phyloP scores from a whole-genome alignment of 1,284 basidiomycete species.

The Xerocomus amazonicus region DNA sequence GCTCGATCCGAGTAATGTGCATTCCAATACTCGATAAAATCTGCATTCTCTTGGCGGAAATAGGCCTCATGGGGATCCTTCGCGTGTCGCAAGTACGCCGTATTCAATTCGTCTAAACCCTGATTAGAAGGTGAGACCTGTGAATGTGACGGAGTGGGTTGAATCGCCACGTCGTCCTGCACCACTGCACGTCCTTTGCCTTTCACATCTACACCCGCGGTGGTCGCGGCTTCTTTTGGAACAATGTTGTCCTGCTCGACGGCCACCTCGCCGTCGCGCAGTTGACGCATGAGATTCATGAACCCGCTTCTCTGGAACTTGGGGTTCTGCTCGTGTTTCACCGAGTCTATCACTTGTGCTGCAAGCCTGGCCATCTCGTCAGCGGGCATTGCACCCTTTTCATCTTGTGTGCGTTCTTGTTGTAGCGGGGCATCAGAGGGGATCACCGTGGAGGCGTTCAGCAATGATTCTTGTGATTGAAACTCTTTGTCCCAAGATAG shows the following conservation, averaged over 20 bases:
- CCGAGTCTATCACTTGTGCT: constrained; percentile 64
- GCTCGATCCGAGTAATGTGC: constrained; percentile 27
- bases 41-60: constrained; percentile 68
- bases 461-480: constrained; percentile 47
- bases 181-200: constrained; percentile 59
- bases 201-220: constrained; percentile 45
- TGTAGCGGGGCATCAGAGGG: constrained; percentile 3
- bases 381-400: constrained; percentile 23
- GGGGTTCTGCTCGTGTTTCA: constrained; percentile 69
- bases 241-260: constrained; percentile 83
- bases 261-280: constrained; percentile 81
- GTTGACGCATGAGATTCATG: constrained; percentile 80
- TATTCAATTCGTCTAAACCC: constrained; percentile 22
- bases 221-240: constrained; percentile 37
- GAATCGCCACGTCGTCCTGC: constrained; percentile 3
- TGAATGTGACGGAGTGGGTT: constrained; percentile 8
- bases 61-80: constrained; percentile 64
- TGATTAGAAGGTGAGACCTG: constrained; percentile 11
- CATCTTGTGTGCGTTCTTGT: constrained; percentile 19
- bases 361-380: constrained; percentile 79
- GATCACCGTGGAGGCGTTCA: constrained; percentile 12
- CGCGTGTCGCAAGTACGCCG: constrained; percentile 19
- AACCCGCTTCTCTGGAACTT: constrained; percentile 91
- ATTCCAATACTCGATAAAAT: constrained; percentile 59
- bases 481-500: constrained; percentile 63